Evolutionary conservation across 495 filamentous ascomycete genomes (phyloP).

Genomic region (Clohesyomyces aquaticus): DNA sequence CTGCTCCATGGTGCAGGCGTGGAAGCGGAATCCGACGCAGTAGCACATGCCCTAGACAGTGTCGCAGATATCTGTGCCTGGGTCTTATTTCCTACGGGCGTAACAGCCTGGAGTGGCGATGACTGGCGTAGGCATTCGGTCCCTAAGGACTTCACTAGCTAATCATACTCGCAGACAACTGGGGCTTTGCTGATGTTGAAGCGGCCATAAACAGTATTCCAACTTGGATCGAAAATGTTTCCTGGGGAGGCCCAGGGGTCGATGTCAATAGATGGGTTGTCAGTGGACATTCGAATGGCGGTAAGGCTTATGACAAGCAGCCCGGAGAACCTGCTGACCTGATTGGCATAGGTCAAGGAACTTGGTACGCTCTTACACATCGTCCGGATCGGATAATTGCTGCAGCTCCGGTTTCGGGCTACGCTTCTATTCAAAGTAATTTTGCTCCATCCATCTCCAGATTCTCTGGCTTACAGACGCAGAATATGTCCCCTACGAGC

Average conservation of each 20-base stretch:
- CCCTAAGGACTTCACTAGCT: constrained; percentile 11
- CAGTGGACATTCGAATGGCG: constrained; percentile 64
- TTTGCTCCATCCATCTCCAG: no score
- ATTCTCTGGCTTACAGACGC: constrained; percentile 1
- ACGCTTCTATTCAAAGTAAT: constrained; percentile 63
- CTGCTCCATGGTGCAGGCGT: constrained; percentile 62
- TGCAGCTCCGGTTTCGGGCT: constrained; percentile 61
- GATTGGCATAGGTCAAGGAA: constrained; percentile 53
- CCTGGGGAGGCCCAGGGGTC: constrained; percentile 55
- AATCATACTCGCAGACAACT: constrained; percentile 50
- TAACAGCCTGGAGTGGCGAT: constrained; percentile 65
- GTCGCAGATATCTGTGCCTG: constrained; percentile 59
- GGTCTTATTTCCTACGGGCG: constrained; percentile 62
- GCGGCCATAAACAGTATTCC: constrained; percentile 56
- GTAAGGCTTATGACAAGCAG: constrained; percentile 21
- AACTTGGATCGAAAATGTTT: constrained; percentile 54
- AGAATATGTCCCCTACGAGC: constrained; percentile 64
- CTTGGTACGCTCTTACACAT: constrained; percentile 63
- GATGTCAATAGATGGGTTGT: constrained; percentile 58
- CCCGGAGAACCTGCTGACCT: neutral
- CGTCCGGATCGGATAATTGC: constrained; percentile 61
- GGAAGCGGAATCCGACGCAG: constrained; percentile 55
- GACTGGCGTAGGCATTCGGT: constrained; percentile 59
- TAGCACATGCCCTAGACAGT: constrained; percentile 54
- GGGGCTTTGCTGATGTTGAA: constrained; percentile 62